Evolutionary conservation across 2,329 filamentous ascomycete species (phyloP), one percentile per base, ranked within the genome.

Genomic region (Pleurostoma richardsiae): DNA sequence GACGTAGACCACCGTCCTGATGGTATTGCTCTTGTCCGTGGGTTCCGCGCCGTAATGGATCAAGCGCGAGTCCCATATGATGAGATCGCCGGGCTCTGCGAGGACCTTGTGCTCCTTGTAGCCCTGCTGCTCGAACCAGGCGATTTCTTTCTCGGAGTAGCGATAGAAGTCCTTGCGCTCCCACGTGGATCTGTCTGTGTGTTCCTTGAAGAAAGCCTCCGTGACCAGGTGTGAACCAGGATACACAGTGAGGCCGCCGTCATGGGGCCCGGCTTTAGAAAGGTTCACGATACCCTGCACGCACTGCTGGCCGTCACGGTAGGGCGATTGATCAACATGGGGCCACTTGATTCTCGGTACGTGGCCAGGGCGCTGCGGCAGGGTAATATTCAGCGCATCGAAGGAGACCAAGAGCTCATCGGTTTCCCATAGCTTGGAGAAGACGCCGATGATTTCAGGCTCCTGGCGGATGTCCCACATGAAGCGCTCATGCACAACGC

Each of bases 391-490:
- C 52, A 67, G 54, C 11, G 52, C 54, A 46, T 70, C 67, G 39
- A 69, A 70, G 4, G 58, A 63, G 40, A 54, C 57, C 2, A 69
- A 53, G 5, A 70, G 57, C 40, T 69, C 62, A 10, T 60, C 47
- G 1, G 64, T 67, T 8, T 55, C 60, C 63, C 65, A 70, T 10
- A 69, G 39, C 6, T 62, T 65, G 30, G 60, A 64, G 45, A 73
- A 73, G 1, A 60, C 56, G 3, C 60, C 59, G 10, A 71, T 10
- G 1, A 71, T 61, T 7, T 56, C 62, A 1, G 66, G 67, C 49
- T 72, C 68, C 29, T 55, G 52, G 10, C 63, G 57, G 10, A 61
- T 55, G 5, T 56, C 62, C 67, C 68, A 71, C 45, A 68, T 60
- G 46, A 67, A 68, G 39, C 62, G 60, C 50, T 71, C 68, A 54